Evolutionary conservation across 768 basidiomycete genomes (phyloP), one percentile per base, ranked within the genome.

Genomic region (Postia placenta): DNA sequence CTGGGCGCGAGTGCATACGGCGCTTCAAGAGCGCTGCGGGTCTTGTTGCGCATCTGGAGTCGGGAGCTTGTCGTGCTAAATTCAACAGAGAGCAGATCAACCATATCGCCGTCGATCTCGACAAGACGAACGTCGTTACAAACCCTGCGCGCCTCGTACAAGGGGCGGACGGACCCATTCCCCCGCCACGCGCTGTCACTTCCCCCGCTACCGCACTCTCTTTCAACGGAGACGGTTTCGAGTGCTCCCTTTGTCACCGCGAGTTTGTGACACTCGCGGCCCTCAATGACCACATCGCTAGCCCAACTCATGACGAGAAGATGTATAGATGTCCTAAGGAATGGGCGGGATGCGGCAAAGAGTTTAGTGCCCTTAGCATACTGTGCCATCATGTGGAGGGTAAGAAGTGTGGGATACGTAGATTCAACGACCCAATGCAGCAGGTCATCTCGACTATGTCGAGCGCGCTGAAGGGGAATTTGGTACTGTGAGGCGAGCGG

Each of bases 201-300:
- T n/a, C 47, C 19, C 7, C 51, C 57, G 71, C 72, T 37, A 75
- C 73, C 6, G 56, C 58, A 2, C 62, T 53, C 23, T 67, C 75
- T 7, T 76, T 67, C 68, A 76, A 76, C 50, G 69, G 69, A 0
- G 3, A 0, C 4, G 66, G 54, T 3, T 87, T 70, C 60, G 83
- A 87, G 63, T 87, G 85, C 62, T 78, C 78, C 59, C 62, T 87
- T 23, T 87, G 85, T 60, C 73, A 79, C 59, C 50, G 47, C 19
- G 54, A 45, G 11, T 81, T 73, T 55, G 24, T 55, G 42, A 56
- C 67, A 0, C 71, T 85, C 12, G 11, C 11, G 0, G 66, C 63
- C 5, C 70, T 87, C 42, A 83, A 87, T 56, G 69, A 74, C 53
- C 87, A 87, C 57, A 69, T 87, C 38, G 69, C 71, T 41, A 85